Conservation (phyloP, 345 rosid species). For the Conringia planisiliqua region DNA sequence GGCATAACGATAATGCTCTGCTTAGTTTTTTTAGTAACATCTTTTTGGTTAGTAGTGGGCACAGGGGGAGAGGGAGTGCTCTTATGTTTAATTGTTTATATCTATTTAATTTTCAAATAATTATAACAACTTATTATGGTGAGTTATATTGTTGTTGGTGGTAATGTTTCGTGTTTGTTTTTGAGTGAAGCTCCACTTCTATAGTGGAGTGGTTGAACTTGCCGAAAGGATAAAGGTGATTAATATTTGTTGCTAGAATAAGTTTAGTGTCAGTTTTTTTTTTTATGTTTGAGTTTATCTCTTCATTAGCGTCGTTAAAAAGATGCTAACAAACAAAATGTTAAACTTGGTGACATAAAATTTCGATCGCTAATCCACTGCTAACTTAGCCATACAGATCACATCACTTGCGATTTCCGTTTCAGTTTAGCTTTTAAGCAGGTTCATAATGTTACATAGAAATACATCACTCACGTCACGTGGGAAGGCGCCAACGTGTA, state of each 20-base stretch:
- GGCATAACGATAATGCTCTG: slow-evolving; percentile 16
- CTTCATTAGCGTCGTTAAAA: neutral
- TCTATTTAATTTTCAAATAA: neutral
- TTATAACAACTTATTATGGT: neutral
- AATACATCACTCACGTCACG: neutral
- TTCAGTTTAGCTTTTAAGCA: neutral
- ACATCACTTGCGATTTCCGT: neutral
- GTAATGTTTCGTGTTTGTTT: slow-evolving; percentile 10
- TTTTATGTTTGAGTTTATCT: too few species aligned
- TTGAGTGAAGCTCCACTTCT: slow-evolving; percentile 1
- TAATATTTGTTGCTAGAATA: neutral
- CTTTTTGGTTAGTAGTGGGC: slow-evolving; percentile 8
- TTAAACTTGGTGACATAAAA: neutral
- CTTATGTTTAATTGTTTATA: neutral
- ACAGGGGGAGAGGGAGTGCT: neutral
- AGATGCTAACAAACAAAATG: neutral
- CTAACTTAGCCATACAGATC: neutral
- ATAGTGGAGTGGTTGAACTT: slow-evolving; percentile 26
- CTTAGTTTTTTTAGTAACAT: neutral
- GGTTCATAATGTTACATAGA: neutral
- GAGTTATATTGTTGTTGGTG: neutral
- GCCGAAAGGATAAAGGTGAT: neutral
- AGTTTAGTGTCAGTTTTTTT: neutral
- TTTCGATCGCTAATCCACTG: neutral
- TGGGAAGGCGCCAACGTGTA: neutral